Conservation (phyloP, 176 grass and related monocot genomes). For the Oryza officinalis region DNA sequence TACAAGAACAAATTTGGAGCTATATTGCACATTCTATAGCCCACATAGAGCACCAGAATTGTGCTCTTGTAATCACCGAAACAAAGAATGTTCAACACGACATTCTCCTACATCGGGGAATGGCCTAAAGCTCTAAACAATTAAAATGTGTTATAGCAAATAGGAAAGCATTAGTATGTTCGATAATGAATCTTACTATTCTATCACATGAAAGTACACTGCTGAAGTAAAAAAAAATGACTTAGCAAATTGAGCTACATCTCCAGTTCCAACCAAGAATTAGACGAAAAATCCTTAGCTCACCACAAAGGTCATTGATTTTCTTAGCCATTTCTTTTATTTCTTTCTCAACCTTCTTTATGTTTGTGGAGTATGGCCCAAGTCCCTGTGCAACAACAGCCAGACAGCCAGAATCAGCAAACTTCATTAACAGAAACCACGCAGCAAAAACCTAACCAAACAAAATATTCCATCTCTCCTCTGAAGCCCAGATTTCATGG, state of each 20-base stretch:
- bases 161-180: neutral
- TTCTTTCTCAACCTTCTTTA: constrained; percentile 90
- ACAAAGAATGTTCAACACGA: neutral
- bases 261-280: neutral
- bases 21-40: neutral
- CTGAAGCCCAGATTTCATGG: neutral
- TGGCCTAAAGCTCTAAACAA: too few species aligned
- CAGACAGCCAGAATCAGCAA: constrained; percentile 26
- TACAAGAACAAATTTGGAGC: neutral
- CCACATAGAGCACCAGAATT: neutral
- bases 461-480: neutral
- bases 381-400: constrained; percentile 60
- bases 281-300: neutral
- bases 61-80: neutral
- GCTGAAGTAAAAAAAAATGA: neutral
- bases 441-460: neutral
- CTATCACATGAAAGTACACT: neutral
- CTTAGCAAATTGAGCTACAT: neutral
- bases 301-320: constrained; percentile 86
- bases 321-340: constrained; percentile 89
- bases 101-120: neutral
- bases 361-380: constrained; percentile 83
- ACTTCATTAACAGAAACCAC: neutral
- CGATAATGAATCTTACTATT: neutral
- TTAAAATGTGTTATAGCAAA: neutral